phyloP scores from a whole-genome alignment of 352 stramenopile genomes.

The Elongisporangium prolatum region DNA sequence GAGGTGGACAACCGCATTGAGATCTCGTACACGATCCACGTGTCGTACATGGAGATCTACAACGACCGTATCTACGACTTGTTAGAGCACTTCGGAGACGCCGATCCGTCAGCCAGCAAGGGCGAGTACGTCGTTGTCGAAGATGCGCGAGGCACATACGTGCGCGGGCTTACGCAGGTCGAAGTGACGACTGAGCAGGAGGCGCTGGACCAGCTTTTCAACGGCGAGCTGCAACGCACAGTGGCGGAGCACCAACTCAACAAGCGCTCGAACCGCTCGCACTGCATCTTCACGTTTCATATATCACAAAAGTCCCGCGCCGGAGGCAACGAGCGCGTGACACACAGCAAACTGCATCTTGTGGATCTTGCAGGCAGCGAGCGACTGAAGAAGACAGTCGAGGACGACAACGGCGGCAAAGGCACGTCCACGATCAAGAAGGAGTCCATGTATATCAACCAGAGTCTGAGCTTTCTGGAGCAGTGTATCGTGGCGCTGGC shows the following conservation, averaged over 20 bases:
- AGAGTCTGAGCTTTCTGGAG: slow-evolving; percentile 94
- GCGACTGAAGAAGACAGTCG: slow-evolving; percentile 91
- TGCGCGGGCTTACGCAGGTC: slow-evolving; percentile 86
- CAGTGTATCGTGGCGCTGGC: slow-evolving; percentile 91
- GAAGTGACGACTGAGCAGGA: slow-evolving; percentile 79
- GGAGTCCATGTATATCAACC: slow-evolving; percentile 97
- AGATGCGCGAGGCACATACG: slow-evolving; percentile 72
- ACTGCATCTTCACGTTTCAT: slow-evolving; percentile 92
- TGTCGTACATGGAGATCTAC: slow-evolving; percentile 96
- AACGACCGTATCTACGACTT: slow-evolving; percentile 95
- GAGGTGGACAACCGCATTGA: slow-evolving; percentile 88
- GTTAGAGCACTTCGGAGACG: slow-evolving; percentile 31
- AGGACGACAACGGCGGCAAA: slow-evolving; percentile 28
- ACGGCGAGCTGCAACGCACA: slow-evolving; percentile 89
- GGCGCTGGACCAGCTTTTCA: slow-evolving; percentile 90
- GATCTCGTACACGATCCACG: slow-evolving; percentile 79
- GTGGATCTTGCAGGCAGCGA: slow-evolving; percentile 95
- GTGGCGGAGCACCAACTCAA: slow-evolving; percentile 93
- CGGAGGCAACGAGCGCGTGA: slow-evolving; percentile 66
- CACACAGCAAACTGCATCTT: slow-evolving; percentile 90
- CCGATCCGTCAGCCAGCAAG: slow-evolving; percentile 8
- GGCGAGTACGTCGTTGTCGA: slow-evolving; percentile 84
- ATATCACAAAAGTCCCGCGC: slow-evolving; percentile 86
- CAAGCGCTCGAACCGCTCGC: slow-evolving; percentile 91
- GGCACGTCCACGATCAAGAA: slow-evolving; percentile 88